Percentiles rank a stretch among this genome's conserved stretches.
Evolutionary conservation across 2,329 filamentous ascomycete genomes (phyloP).

Genomic region (Pseudogymnoascus sp.): DNA sequence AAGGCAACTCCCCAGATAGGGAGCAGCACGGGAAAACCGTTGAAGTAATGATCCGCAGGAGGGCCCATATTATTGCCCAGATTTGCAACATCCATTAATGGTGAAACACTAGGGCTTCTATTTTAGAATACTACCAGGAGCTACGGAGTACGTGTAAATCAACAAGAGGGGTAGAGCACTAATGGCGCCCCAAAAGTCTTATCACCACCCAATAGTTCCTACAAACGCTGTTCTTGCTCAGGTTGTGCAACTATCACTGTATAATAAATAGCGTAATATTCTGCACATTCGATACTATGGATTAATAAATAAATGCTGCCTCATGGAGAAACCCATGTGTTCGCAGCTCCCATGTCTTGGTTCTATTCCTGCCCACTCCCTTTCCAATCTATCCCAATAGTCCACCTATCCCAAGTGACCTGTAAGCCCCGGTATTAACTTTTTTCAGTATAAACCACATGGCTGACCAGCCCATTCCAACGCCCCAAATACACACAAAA

Average conservation of each 20-base stretch:
- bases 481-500: neutral
- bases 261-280: neutral
- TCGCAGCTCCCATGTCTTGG: neutral
- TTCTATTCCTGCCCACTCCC: neutral
- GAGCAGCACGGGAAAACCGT: neutral
- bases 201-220: neutral
- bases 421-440: neutral
- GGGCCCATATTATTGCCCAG: neutral
- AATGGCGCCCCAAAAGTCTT: neutral
- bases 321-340: neutral
- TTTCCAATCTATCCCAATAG: neutral
- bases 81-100: neutral
- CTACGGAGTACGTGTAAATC: neutral
- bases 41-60: neutral
- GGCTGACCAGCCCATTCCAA: neutral
- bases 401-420: neutral
- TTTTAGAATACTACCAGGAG: neutral
- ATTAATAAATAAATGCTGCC: slow-evolving; percentile 3
- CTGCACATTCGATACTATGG: neutral
- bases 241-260: neutral
- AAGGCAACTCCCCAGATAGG: neutral
- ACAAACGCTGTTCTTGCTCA: neutral
- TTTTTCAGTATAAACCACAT: neutral
- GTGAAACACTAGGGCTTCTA: neutral
- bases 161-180: neutral